Evolutionary conservation across 345 rosid species (phyloP), one percentile per base, ranked within the genome.

Genomic region (Mallotus nudiflorus): DNA sequence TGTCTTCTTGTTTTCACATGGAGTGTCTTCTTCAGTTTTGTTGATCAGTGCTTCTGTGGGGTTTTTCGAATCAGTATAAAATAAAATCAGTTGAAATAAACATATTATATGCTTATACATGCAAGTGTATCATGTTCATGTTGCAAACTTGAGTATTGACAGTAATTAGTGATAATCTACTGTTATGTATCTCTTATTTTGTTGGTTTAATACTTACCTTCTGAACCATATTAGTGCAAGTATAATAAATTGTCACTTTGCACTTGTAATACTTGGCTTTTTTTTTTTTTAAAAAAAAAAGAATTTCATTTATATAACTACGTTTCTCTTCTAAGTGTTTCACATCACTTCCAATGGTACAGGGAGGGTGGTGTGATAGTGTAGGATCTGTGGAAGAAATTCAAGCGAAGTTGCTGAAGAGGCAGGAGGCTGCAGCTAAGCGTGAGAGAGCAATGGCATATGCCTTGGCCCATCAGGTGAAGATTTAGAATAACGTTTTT

Each of bases 361-460:
- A 91, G 98, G 98, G 83, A 77, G 98, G 98, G 71, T 96, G 98
- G 99, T 96, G 99, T 13, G 95, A 89, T 73, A 89, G 96, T 74
- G 81, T 83, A 73, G 99, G 99, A 45, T 96, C 98, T 75, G 99
- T 96, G 73, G 89, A 92, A 82, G 74, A 96, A 76, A 96, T 96
- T 75, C 98, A 96, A 84, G 77, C 95, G 69, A 96, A 96, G 83
- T 78, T 96, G 63, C 78, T 92, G 27, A 91, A 92, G 87, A 81
- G 98, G 74, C 97, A 96, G 85, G 96, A 89, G 81, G 99, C 99
- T 83, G 99, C 98, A 59, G 96, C 95, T 60, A 96, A 91, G 84
- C 97, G 99, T 57, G 99, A 96, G 85, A 91, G 99, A 76, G 97
- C 99, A 45, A 96, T 92, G 95, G 98, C 99, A 18, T 96, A 92